These are phyloP conservation scores for Phymatotrichopsis omnivora DNA, from an alignment of 2,329 filamentous ascomycete species.

Conservation along the genomic window DNA sequence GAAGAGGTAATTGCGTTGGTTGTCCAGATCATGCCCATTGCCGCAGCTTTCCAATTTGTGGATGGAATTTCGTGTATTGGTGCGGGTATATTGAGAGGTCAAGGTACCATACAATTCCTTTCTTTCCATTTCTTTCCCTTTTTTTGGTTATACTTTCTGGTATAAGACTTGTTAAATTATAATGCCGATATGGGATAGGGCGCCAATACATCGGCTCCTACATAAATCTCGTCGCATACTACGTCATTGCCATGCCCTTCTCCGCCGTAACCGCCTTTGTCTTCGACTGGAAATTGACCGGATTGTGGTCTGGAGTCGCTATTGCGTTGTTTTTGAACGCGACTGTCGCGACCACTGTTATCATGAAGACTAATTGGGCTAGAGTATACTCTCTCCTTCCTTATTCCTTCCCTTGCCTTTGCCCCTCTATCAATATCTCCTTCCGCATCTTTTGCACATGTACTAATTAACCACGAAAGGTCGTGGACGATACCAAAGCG, in stretches of 20 bases:
- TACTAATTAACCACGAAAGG: neutral
- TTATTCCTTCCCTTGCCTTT: neutral
- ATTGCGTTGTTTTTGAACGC: conserved; percentile 51
- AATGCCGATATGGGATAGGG: conserved; percentile 34
- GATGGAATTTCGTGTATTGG: conserved; percentile 70
- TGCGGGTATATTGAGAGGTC: conserved; percentile 74
- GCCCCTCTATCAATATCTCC: too few species aligned
- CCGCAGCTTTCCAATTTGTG: conserved; percentile 81
- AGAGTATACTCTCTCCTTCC: conserved; percentile 8
- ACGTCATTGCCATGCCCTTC: conserved; percentile 73
- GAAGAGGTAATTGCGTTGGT: conserved; percentile 57
- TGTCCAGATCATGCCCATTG: conserved; percentile 62
- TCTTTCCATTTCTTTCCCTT: neutral
- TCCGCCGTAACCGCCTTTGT: conserved; percentile 70
- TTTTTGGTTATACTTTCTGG: neutral
- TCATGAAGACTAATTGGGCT: conserved; percentile 25
- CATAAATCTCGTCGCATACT: conserved; percentile 78
- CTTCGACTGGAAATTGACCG: conserved; percentile 63
- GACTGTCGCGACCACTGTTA: conserved; percentile 15
- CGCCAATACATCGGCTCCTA: conserved; percentile 84
- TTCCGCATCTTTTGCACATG: too few species aligned
- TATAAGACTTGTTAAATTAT: too few species aligned
- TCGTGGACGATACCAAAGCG: neutral
- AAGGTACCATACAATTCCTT: conserved; percentile 42
- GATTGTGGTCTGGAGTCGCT: conserved; percentile 71